Evolutionary conservation across 1,284 basidiomycete genomes (phyloP), one percentile per base, ranked within the genome.

Genomic region (Puccinia hordei): DNA sequence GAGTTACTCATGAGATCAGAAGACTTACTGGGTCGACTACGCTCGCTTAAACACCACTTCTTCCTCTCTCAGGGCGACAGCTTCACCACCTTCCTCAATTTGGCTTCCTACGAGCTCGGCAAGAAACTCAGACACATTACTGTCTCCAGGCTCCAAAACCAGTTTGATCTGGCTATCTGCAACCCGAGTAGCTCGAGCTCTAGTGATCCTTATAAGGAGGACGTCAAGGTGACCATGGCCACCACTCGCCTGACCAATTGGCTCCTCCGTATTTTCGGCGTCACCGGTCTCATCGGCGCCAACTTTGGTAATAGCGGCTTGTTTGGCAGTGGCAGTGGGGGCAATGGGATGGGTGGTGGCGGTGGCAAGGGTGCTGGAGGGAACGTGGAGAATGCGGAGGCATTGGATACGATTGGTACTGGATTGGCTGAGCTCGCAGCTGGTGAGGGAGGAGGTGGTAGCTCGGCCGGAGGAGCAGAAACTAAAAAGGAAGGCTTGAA

Each of bases 61-160:
- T 97, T 98, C 89, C 89, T 97, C 68, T 93, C 93, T n/a, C 93
- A 95, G 83, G 93, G 93, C 6, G 94, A 92, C 72, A 95, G 94
- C 87, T 90, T 98, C 77, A 95, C 93, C 0, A 93, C 95, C 83
- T 90, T 97, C 83, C 90, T 97, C 71, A 95, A 97, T 84, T 89
- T 94, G 15, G 90, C 94, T 0, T 88, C 90, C 13, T 88, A 88
- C 1, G 95, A 98, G 85, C 89, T 98, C 9, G 89, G 91, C 73
- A 96, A 95, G 85, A 89, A 91, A 0, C 90, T 92, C 4, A 92
- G 92, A 83, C 89, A 89, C 10, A 93, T 90, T 0, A 93, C 91
- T 13, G 88, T 93, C 22, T 90, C 91, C 81, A 94, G 94, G 85
- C 87, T 98, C 22, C 95, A 97, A 85, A 94, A 92, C 81, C 87